These are phyloP conservation scores for Elongisporangium undulatum DNA, from an alignment of 352 stramenopile species.

Conservation along the genomic window DNA sequence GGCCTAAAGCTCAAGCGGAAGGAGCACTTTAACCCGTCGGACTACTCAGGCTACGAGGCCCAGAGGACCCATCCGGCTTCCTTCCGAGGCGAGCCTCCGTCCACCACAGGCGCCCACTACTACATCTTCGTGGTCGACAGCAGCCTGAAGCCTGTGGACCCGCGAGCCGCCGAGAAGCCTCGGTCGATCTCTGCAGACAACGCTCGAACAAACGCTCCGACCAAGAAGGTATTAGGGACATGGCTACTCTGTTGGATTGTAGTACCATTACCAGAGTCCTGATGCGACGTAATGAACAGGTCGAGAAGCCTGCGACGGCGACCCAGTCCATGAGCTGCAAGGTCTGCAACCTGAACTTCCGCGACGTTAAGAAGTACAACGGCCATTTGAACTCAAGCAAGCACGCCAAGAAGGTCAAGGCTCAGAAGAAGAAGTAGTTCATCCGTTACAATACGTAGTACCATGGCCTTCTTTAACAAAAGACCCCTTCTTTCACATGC, in stretches of 20 bases:
- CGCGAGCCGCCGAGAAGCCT: constrained; percentile 5
- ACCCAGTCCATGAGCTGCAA: constrained; percentile 37
- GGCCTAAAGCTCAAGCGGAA: constrained; percentile 62
- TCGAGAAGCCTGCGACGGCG: constrained; percentile 3
- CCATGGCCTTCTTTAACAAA: neutral
- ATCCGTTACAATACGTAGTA: neutral
- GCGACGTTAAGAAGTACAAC: constrained; percentile 80
- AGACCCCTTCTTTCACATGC: too few species aligned
- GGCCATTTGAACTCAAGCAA: constrained; percentile 86
- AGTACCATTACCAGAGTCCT: neutral
- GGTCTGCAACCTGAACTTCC: constrained; percentile 49
- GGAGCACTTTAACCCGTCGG: constrained; percentile 56
- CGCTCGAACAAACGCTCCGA: constrained; percentile 1
- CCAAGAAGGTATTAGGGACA: constrained; percentile 7
- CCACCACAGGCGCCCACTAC: constrained; percentile 58
- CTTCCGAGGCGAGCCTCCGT: constrained; percentile 69
- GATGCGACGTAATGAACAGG: constrained; percentile 2
- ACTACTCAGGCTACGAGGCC: constrained; percentile 74
- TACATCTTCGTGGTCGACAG: constrained; percentile 60
- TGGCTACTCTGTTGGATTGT: neutral
- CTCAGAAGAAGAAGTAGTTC: constrained; percentile 31
- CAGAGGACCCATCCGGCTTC: constrained; percentile 73
- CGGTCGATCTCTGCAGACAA: neutral
- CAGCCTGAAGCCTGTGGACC: constrained; percentile 22
- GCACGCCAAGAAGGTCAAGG: constrained; percentile 68